Conservation (phyloP, 2,329 filamentous ascomycete species). For the Colletotrichum tropicale region DNA sequence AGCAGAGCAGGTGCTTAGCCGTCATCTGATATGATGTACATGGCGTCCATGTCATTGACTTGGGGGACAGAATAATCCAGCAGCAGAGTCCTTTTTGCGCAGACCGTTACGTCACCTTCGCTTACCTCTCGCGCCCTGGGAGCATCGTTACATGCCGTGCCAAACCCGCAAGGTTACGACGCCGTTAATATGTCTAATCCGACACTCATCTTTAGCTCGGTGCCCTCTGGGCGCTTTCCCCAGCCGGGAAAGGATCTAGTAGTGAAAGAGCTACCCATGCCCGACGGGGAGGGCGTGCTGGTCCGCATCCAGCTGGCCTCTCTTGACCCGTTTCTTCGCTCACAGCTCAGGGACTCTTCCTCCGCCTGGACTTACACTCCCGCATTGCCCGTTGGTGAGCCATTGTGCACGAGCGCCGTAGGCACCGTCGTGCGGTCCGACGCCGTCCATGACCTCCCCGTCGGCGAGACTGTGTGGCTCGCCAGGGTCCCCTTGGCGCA, state of each 20-base stretch:
- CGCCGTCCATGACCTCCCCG: neutral
- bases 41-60: neutral
- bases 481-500: neutral
- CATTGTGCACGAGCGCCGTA: neutral
- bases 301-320: conserved; percentile 45
- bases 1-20: neutral
- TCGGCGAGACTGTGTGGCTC: neutral
- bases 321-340: conserved; percentile 77
- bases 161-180: neutral
- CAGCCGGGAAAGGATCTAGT: neutral
- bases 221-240: neutral
- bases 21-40: neutral
- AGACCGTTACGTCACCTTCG: neutral
- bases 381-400: neutral
- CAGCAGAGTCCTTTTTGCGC: neutral
- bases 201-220: neutral
- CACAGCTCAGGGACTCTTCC: conserved; percentile 64
- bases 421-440: neutral
- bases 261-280: neutral
- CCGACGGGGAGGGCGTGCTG: neutral
- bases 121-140: neutral
- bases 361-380: neutral
- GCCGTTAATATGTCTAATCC: neutral
- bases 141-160: neutral
- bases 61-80: neutral